These are phyloP conservation scores for Dendrobium officinale DNA, from an alignment of 106 monocot species.

Conservation along the genomic window DNA sequence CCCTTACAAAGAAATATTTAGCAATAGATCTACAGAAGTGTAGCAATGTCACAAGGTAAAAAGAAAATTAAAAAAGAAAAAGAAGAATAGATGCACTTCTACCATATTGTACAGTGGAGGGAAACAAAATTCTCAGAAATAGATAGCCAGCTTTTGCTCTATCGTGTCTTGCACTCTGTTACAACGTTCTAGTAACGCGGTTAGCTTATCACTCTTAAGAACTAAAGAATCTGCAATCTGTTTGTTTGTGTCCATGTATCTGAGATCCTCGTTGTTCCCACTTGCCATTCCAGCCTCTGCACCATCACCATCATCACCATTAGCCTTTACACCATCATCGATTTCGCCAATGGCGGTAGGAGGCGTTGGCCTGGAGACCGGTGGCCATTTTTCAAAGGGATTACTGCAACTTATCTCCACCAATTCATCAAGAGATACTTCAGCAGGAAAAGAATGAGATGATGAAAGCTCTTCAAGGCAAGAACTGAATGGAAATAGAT, in stretches of 20 bases:
- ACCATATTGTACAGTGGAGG: background rate
- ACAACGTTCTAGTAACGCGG: constrained; percentile 33
- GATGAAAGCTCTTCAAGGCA: constrained; percentile 7
- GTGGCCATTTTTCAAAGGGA: constrained; percentile 3
- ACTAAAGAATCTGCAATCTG: background rate
- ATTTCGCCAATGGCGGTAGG: too few species aligned
- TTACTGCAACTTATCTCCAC: constrained; percentile 29
- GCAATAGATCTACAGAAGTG: too few species aligned
- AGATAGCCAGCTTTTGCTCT: constrained; percentile 44
- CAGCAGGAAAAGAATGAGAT: constrained; percentile 5
- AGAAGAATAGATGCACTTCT: background rate
- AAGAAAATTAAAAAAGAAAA: background rate
- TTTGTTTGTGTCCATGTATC: background rate
- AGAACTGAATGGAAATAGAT: background rate
- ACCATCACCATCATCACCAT: background rate
- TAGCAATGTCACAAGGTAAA: too few species aligned
- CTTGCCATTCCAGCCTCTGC: background rate
- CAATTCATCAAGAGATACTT: constrained; percentile 52
- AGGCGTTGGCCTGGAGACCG: too few species aligned
- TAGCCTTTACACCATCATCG: background rate
- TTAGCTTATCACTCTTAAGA: constrained; percentile 28
- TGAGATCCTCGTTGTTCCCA: background rate
- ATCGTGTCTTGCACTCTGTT: constrained; percentile 50
- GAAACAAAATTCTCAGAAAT: constrained; percentile 24
- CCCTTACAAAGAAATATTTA: too few species aligned